Conservation (phyloP, 768 basidiomycete species). For the Psilocybe cubensis region DNA sequence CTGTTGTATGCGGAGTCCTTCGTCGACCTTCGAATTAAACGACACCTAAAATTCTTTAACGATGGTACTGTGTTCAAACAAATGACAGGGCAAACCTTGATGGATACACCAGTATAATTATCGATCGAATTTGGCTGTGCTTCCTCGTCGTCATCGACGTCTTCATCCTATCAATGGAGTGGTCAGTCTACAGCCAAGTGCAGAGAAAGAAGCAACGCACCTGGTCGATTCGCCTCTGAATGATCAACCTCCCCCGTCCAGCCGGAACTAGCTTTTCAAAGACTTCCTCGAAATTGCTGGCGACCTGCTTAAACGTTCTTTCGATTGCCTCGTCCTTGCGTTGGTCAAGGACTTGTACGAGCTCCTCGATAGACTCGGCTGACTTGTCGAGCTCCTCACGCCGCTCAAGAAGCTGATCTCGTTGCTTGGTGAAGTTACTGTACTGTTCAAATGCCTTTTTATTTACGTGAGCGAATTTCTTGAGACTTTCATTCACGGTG, state of each 20-base stretch:
- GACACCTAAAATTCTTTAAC: slow-evolving; percentile 78
- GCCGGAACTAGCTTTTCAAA: slow-evolving; percentile 96
- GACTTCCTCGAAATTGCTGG: slow-evolving; percentile 95
- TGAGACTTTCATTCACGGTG: slow-evolving; percentile 87
- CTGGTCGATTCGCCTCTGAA: slow-evolving; percentile 89
- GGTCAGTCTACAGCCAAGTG: neutral
- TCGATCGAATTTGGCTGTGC: slow-evolving; percentile 80
- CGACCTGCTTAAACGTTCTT: slow-evolving; percentile 97
- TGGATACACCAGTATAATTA: slow-evolving; percentile 96
- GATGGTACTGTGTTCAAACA: neutral
- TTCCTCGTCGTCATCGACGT: slow-evolving; percentile 68
- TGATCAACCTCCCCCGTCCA: slow-evolving; percentile 89
- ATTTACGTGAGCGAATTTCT: slow-evolving; percentile 98
- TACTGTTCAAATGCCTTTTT: slow-evolving; percentile 99
- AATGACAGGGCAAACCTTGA: slow-evolving; percentile 59
- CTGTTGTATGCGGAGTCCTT: slow-evolving; percentile 95
- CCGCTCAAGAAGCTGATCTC: slow-evolving; percentile 85
- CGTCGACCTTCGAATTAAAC: slow-evolving; percentile 98
- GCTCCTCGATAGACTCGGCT: slow-evolving; percentile 86
- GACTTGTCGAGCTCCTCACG: slow-evolving; percentile 92
- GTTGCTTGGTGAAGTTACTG: slow-evolving; percentile 96
- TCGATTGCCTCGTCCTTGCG: slow-evolving; percentile 99
- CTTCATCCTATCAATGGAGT: slow-evolving; percentile 58
- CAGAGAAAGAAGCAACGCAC: slow-evolving; percentile 34
- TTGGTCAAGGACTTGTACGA: slow-evolving; percentile 93